Base-by-base conservation (phyloP, 2,329 filamentous ascomycete genomes). In the Blastomyces silverae region DNA sequence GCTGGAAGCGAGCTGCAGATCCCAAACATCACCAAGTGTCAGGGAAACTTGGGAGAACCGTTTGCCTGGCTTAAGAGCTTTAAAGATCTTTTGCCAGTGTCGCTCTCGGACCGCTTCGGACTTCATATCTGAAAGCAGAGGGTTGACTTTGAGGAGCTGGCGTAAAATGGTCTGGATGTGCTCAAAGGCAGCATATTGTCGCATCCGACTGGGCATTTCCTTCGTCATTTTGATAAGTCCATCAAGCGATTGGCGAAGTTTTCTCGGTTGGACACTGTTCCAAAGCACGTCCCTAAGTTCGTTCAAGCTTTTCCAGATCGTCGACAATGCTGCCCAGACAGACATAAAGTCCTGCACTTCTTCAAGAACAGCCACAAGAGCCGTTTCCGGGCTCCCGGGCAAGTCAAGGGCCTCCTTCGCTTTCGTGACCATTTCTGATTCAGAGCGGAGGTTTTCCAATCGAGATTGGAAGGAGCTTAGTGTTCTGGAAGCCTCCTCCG, bases 261-360 rank as follows among this genome's bases (percentile, higher is more conserved):
- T 99, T 68, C 94, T 86, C 10, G 95, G 93, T 74, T 97, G 92
- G 1, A 99, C 90, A 73, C 91, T 96, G 64, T 89, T 95, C 95
- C 95, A 99, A 1, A 96, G 84, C 62, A 87, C 89, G 71, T 99
- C 95, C 39, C 91, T 87, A 20, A 97, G 89, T 72, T 97, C 93
- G 72, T 97, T 94, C 66, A 99, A 81, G 73, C 90, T 96, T 75
- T 91, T 90, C 94, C 94, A 99, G 67, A 99, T 96, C 6, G 92
- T 96, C 31, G 91, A 93, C 61, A 99, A 81, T 60, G 90, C 93
- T 42, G 93, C 90, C 94, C 94, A 99, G 11, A 99, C 94, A 25
- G 93, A 97, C 79, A 96, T 96, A 80, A 99, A 99, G 77, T 99
- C 94, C 67, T 96, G 91, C 2, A 99, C 92, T 78, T 99, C 94